Conservation (phyloP, 768 basidiomycete species). For the Hygrophoropsis aurantiaca region DNA sequence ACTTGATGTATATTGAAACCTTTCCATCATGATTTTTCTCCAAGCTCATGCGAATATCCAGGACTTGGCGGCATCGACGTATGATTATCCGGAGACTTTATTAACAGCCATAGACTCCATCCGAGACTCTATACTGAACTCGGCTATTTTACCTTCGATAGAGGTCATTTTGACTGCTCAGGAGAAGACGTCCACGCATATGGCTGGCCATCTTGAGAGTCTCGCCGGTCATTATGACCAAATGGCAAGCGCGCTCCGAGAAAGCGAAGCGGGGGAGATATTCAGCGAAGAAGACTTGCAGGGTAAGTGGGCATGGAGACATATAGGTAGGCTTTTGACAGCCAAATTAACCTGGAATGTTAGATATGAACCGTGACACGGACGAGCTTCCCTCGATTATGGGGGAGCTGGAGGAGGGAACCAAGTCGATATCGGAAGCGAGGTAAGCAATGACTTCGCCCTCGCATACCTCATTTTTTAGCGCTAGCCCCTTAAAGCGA, state of each 20-base stretch:
- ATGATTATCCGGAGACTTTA: slow-evolving; percentile 68
- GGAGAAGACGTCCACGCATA: slow-evolving; percentile 55
- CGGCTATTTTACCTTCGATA: slow-evolving; percentile 38
- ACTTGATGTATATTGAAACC: slow-evolving; percentile 51
- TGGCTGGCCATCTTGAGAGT: slow-evolving; percentile 74
- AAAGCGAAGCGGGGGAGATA: slow-evolving; percentile 65
- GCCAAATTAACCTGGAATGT: slow-evolving; percentile 1
- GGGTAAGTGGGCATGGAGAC: too few species aligned
- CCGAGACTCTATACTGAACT: slow-evolving; percentile 47
- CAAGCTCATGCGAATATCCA: slow-evolving; percentile 24
- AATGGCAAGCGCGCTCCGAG: slow-evolving; percentile 67
- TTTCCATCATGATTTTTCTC: background rate
- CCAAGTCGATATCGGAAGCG: slow-evolving; percentile 49
- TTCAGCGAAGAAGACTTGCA: slow-evolving; percentile 70
- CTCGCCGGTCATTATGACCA: slow-evolving; percentile 75
- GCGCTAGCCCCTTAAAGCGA: slow-evolving; percentile 39
- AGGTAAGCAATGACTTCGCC: slow-evolving; percentile 44
- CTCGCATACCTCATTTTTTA: slow-evolving; percentile 4
- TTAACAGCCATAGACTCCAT: slow-evolving; percentile 55
- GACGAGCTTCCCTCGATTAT: slow-evolving; percentile 76
- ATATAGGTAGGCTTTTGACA: too few species aligned
- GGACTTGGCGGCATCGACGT: slow-evolving; percentile 63
- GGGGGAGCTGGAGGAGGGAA: slow-evolving; percentile 63
- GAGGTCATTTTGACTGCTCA: slow-evolving; percentile 46
- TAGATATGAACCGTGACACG: slow-evolving; percentile 82